Evolutionary conservation across 192 early-diverging fungal species (phyloP).

Genomic region (Lunasporangiospora selenospora): DNA sequence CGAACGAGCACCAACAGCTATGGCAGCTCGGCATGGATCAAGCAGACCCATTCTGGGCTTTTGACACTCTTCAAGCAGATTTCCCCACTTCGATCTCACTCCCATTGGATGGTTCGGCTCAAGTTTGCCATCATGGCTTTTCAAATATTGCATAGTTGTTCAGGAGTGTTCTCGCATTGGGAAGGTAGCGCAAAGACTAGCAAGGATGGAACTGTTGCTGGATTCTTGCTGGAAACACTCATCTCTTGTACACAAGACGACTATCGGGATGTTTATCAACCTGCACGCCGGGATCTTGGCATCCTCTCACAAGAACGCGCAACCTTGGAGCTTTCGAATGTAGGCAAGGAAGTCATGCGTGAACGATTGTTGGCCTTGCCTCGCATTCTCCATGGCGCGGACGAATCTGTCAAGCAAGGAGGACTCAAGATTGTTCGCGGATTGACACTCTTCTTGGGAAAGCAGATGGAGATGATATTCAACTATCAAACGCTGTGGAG

Average conservation of each 20-base stretch:
- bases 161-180: neutral
- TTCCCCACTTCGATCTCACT: conserved; percentile 8
- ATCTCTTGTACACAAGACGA: conserved; percentile 36
- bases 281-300: conserved; percentile 1
- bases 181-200: neutral
- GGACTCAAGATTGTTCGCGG: conserved; percentile 13
- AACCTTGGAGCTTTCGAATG: neutral
- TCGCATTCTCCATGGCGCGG: conserved; percentile 19
- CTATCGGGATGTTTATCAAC: conserved; percentile 10
- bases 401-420: conserved; percentile 25
- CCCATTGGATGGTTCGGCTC: conserved; percentile 30
- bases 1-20: neutral
- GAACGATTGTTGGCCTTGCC: conserved; percentile 22
- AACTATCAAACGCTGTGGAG: conserved; percentile 19
- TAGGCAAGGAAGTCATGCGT: conserved; percentile 30
- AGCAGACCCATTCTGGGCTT: conserved; percentile 9
- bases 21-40: conserved; percentile 20
- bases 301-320: conserved; percentile 4
- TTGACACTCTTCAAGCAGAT: conserved; percentile 23
- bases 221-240: conserved; percentile 34
- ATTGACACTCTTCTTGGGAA: conserved; percentile 19
- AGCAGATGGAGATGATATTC: conserved; percentile 17
- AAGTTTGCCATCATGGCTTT: conserved; percentile 21
- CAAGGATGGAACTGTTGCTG: too few species aligned
- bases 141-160: conserved; percentile 19